phyloP scores from a whole-genome alignment of 1,284 basidiomycete species.

The Austroboletus sp. region DNA sequence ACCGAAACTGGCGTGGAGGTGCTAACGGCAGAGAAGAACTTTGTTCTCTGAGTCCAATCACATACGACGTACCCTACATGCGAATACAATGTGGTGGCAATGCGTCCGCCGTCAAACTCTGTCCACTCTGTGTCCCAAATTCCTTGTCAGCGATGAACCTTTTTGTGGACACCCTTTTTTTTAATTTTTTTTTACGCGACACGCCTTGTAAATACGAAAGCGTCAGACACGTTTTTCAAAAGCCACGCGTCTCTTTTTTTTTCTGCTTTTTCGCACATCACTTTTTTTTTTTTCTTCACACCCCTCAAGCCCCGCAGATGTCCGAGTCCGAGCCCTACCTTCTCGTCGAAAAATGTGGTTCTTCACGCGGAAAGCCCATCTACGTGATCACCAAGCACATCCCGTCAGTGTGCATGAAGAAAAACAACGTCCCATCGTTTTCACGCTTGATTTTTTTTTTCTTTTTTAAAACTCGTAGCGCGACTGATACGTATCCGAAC shows the following conservation, averaged over 20 bases:
- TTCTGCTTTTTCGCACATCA: slow-evolving; percentile 29
- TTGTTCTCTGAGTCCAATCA: slow-evolving; percentile 29
- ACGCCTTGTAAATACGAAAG: slow-evolving; percentile 24
- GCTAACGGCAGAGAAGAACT: slow-evolving; percentile 60
- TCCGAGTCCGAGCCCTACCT: slow-evolving; percentile 36
- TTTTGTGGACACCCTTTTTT: slow-evolving; percentile 26
- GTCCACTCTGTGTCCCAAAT: slow-evolving; percentile 17
- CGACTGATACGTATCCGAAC: slow-evolving; percentile 28
- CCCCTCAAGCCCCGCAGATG: slow-evolving; percentile 19
- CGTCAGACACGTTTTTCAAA: slow-evolving; percentile 27
- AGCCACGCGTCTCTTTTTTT: slow-evolving; percentile 19
- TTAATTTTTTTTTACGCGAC: slow-evolving; percentile 25
- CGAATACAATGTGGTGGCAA: slow-evolving; percentile 17
- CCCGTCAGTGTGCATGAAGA: slow-evolving; percentile 32
- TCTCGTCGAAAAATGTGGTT: slow-evolving; percentile 38
- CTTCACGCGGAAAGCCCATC: slow-evolving; percentile 37
- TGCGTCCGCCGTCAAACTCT: slow-evolving; percentile 14
- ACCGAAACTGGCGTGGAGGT: slow-evolving; percentile 89
- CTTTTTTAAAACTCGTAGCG: slow-evolving; percentile 16
- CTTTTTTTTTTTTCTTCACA: slow-evolving; percentile 3
- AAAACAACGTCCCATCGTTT: neutral
- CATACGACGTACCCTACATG: slow-evolving; percentile 20
- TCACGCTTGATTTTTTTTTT: slow-evolving; percentile 7
- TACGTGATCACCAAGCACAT: slow-evolving; percentile 41
- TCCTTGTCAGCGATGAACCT: slow-evolving; percentile 15